These are phyloP conservation scores for Botrytis fragariae DNA, from an alignment of 2,329 filamentous ascomycete species.

Conservation along the genomic window DNA sequence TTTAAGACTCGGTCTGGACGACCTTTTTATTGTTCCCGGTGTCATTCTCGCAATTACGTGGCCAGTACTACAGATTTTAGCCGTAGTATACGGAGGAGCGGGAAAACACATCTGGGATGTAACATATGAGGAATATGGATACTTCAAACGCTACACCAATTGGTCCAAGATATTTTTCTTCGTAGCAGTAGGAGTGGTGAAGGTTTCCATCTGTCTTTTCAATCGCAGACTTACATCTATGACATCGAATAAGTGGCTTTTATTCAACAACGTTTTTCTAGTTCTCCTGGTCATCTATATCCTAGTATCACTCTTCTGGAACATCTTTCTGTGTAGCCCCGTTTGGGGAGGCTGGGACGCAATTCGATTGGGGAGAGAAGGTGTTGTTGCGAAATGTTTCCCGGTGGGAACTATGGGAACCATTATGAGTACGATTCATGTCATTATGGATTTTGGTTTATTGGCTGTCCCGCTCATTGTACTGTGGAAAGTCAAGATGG, in stretches of 20 bases:
- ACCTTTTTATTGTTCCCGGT: constrained; percentile 39
- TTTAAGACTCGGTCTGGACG: constrained; percentile 39
- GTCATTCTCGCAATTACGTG: constrained; percentile 35
- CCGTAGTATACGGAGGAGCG: constrained; percentile 32
- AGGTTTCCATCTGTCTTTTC: constrained; percentile 41
- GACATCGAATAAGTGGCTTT: constrained; percentile 35
- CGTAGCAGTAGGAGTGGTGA: constrained; percentile 63
- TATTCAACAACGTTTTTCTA: constrained; percentile 37
- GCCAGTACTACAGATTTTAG: constrained; percentile 34
- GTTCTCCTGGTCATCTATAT: constrained; percentile 1
- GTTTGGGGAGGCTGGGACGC: constrained; percentile 18
- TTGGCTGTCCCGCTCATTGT: constrained; percentile 40
- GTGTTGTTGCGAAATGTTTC: background rate
- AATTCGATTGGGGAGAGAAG: constrained; percentile 3
- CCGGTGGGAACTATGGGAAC: constrained; percentile 25
- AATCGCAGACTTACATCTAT: constrained; percentile 40
- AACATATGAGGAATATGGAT: constrained; percentile 39
- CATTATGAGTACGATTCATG: constrained; percentile 38
- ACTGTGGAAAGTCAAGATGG: constrained; percentile 40
- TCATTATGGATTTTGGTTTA: constrained; percentile 39
- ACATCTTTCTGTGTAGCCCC: background rate
- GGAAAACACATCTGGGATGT: constrained; percentile 38
- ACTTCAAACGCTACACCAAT: constrained; percentile 72
- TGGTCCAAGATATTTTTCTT: constrained; percentile 96
- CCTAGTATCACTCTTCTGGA: constrained; percentile 11